Conservation (phyloP, 1,284 basidiomycete genomes). For the Ustilago hordei region DNA sequence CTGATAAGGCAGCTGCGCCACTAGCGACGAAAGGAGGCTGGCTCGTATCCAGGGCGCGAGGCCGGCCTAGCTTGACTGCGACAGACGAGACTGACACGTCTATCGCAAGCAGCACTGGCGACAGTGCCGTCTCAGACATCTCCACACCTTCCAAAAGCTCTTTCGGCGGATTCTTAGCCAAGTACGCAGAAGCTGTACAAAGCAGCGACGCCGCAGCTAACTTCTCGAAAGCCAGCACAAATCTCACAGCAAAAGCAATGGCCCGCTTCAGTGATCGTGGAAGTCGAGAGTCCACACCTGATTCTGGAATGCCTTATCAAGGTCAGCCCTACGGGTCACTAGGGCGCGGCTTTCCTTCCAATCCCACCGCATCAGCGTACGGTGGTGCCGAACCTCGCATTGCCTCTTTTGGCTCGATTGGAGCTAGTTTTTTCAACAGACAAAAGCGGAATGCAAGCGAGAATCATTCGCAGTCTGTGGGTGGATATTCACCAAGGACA, state of each 20-base stretch:
- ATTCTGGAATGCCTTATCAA: slow-evolving; percentile 9
- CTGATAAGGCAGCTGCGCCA: background rate
- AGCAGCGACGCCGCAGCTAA: slow-evolving; percentile 65
- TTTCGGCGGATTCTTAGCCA: slow-evolving; percentile 45
- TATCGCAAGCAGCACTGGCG: slow-evolving; percentile 20
- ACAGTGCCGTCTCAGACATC: slow-evolving; percentile 14
- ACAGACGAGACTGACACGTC: slow-evolving; percentile 35
- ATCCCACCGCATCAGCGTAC: slow-evolving; percentile 1
- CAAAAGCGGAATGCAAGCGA: slow-evolving; percentile 25
- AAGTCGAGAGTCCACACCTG: slow-evolving; percentile 53
- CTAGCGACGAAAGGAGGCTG: slow-evolving; percentile 39
- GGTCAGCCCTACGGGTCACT: slow-evolving; percentile 17
- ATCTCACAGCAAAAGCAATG: slow-evolving; percentile 64
- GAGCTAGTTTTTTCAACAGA: slow-evolving; percentile 43
- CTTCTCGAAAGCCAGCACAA: slow-evolving; percentile 65
- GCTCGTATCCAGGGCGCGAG: slow-evolving; percentile 34
- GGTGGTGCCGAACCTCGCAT: slow-evolving; percentile 20
- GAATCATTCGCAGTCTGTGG: slow-evolving; percentile 20
- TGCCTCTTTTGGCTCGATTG: slow-evolving; percentile 40
- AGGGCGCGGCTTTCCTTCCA: slow-evolving; percentile 16
- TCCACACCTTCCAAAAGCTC: slow-evolving; percentile 40
- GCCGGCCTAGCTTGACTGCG: slow-evolving; percentile 8
- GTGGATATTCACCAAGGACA: slow-evolving; percentile 30
- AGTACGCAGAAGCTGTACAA: slow-evolving; percentile 63
- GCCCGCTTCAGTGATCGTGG: slow-evolving; percentile 47